These are phyloP conservation scores for Nicotiana undulata DNA, from an alignment of 257 asterid species.

Conservation along the genomic window DNA sequence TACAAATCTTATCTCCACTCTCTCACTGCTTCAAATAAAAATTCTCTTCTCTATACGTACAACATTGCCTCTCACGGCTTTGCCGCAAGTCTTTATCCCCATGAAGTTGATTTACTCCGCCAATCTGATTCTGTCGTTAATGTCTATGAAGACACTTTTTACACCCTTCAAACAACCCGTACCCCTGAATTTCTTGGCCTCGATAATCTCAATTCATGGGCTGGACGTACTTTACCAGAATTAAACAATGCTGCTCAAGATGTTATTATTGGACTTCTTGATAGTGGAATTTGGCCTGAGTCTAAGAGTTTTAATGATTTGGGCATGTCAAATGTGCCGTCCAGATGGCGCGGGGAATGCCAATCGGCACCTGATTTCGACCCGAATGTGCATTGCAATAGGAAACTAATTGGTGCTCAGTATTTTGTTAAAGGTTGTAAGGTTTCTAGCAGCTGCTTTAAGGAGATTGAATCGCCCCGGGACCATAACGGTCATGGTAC, in stretches of 20 bases:
- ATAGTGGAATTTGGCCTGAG: conserved; percentile 48
- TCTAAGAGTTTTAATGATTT: conserved; percentile 30
- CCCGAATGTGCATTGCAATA: conserved; percentile 34
- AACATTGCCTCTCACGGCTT: conserved; percentile 28
- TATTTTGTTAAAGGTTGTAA: conserved; percentile 28
- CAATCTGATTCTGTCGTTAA: conserved; percentile 23
- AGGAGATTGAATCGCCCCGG: conserved; percentile 30
- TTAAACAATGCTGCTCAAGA: conserved; percentile 29
- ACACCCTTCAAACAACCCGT: conserved; percentile 37
- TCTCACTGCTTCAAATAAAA: conserved; percentile 1
- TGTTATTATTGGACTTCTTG: conserved; percentile 37
- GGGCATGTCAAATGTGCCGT: conserved; percentile 23
- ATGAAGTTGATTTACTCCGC: conserved; percentile 28
- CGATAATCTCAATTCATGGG: conserved; percentile 13
- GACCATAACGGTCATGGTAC: conserved; percentile 46
- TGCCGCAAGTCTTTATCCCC: conserved; percentile 23
- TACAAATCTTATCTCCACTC: conserved; percentile 17
- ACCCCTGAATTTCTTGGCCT: conserved; percentile 38
- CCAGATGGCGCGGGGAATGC: conserved; percentile 35
- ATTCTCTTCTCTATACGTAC: conserved; percentile 29
- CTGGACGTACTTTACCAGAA: conserved; percentile 13
- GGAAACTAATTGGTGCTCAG: conserved; percentile 36
- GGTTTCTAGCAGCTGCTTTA: background rate
- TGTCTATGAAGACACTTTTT: conserved; percentile 30
- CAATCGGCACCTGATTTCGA: conserved; percentile 23